Evolutionary conservation across 257 asterid species (phyloP), one percentile per base, ranked within the genome.

Genomic region (Thymus quinquecostatus): DNA sequence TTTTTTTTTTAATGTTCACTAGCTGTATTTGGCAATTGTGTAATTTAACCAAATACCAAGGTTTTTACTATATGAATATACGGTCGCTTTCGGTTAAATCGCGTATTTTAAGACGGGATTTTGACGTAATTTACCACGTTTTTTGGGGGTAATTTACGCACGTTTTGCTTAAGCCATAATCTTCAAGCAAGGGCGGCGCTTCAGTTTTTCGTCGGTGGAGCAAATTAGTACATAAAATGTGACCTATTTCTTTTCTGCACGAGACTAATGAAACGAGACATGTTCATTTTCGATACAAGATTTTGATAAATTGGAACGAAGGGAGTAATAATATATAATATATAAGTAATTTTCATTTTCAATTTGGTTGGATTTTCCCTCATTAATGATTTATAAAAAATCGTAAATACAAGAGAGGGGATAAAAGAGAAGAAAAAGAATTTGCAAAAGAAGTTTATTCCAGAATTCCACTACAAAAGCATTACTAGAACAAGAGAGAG

Each of bases 401-500:
- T 41, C 47, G 47, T 41, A 2, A 43, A 43, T 11, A 3, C 21
- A 21, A 21, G 21, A 8, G 8, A 55, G 58, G 6, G 2, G 0
- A 55, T 2, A 8, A 8, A 11, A 10, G 1, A 58, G 32, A 58
- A 5, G 2, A 13, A 13, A 59, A 2, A 32, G 49, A 54, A 44
- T 49, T 44, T 4, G 49, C 40, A 43, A 30, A 51, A 30, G 11
- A 50, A 53, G 56, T 5, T 10, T 40, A 68, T 55, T 33, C 36
- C 36, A 60, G 32, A 70, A 44, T 28, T 12, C 44, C 6, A 44
- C 47, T 43, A 41, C 28, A 40, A 13, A 14, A 41, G 10, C 44
- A 30, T 43, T 3, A 66, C 14, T 75, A 50, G 64, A 75, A 59
- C 51, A 68, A 66, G 28, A 60, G 48, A 49, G 3, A 38, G 3